Evolutionary conservation across 2,329 filamentous ascomycete genomes (phyloP).

Genomic region (Stachybotrys chlorohalonatus): DNA sequence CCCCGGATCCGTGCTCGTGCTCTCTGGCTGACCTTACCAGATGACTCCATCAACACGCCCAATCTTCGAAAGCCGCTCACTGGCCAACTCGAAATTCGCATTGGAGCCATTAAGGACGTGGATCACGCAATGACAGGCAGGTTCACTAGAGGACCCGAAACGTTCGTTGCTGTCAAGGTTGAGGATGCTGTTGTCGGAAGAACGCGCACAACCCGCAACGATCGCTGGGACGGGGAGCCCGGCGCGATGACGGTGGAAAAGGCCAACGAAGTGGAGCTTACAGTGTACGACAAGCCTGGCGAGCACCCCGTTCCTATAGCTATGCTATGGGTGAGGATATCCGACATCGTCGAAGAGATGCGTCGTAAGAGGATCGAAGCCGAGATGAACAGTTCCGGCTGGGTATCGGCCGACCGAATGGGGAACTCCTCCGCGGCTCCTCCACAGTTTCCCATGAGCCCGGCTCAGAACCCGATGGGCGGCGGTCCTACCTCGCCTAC

Average conservation of each 20-base stretch:
- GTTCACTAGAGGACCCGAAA: conserved; percentile 87
- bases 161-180: conserved; percentile 92
- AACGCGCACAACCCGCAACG: conserved; percentile 75
- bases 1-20: not conserved
- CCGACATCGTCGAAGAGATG: conserved; percentile 96
- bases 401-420: conserved; percentile 97
- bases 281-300: conserved; percentile 89
- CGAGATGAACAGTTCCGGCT: conserved; percentile 87
- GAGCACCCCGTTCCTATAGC: conserved; percentile 89
- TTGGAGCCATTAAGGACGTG: conserved; percentile 86
- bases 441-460: conserved; percentile 49
- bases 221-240: conserved; percentile 85
- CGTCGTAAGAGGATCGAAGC: conserved; percentile 94
- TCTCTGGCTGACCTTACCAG: conserved; percentile 34
- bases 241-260: conserved; percentile 95
- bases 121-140: conserved; percentile 80
- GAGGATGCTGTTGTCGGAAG: conserved; percentile 87
- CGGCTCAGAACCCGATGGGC: conserved; percentile 29
- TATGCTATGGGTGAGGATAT: conserved; percentile 92
- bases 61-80: conserved; percentile 95
- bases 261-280: conserved; percentile 96
- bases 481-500: conserved; percentile 28
- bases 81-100: conserved; percentile 76
- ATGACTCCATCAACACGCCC: conserved; percentile 92
- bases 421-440: conserved; percentile 42